Base-by-base conservation (phyloP, 768 basidiomycete genomes). In the Rubroboletus satanas region DNA sequence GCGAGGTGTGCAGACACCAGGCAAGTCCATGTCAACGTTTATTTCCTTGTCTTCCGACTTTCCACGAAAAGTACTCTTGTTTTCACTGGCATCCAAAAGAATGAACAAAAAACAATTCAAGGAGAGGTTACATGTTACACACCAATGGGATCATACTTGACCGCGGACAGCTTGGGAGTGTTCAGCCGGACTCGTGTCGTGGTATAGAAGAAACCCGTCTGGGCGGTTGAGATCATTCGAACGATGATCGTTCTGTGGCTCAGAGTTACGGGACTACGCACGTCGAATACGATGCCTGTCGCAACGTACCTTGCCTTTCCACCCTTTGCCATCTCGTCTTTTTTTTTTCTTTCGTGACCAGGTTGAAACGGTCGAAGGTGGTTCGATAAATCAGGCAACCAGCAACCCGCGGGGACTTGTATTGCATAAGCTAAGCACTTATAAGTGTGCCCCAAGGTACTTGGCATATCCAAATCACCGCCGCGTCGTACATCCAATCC, bases 141-240 rank as follows among this genome's bases (percentile, higher is more conserved):
- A 92, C 93, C 90, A 65, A 76, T 74, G 1, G 92, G 91, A 66
- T 96, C 93, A 68, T 94, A 95, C 71, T 95, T 96, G 62, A 95
- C 87, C 18, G 90, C 86, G 8, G 90, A 85, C 47, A 96, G 73
- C 70, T 81, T 88, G 18, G 90, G 84, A 2, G 84, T 87, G 64
- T 80, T 65, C 49, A 62, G 71, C 11, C 93, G 80, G 39, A 86
- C 73, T 21, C 93, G 81, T 58, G 85, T 81, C 3, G 88, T 88
- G 21, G 90, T 91, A 73, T 95, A 96, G 71, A 94, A 94, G 75
- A 81, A 93, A 10, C 93, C 93, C 1, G 93, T 95, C 71, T 91
- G 87, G 0, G 93, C 93, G 0, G 92, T 92, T 14, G 93, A 95
- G 55, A 95, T 84, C 61, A 96, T 79, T 45, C 91, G 88, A 49